Base-by-base conservation (phyloP, 2,329 filamentous ascomycete genomes). In the Aspergillus pseudoterreus region DNA sequence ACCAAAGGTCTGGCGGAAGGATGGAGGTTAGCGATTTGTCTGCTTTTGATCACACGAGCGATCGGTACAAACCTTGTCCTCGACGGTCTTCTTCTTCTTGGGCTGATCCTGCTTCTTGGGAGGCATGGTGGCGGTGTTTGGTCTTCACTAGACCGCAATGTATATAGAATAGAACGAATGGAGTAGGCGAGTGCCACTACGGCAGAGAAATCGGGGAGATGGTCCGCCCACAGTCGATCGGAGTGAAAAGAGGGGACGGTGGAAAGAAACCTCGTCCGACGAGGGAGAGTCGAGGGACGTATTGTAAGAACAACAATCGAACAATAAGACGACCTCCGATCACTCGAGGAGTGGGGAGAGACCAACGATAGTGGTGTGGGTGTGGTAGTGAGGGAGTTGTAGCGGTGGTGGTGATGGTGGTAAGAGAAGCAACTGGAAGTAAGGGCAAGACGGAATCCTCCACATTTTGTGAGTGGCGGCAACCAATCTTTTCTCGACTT, bases 1-100 rank as follows among this genome's bases (percentile, higher is more conserved):
- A 64, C 94, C 94, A 80, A 99, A 99, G 45, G 94, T 96, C 78
- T 80, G 53, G 36, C 39, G 33, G 42, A 10, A 52, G 45, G 41
- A 42, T 51, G 64, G 50, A 15, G 17, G 45, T 51, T 51, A 51
- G 50, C 39, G 14, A 47, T 39, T 22, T 41, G 36, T 49, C 12
- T 17, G 11, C 21, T 21, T 43, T 22, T 12, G 30, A 21, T 12
- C 11, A 14, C 3, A 15, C 38, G 49, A 14, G 39, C 44, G 21
- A 43, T 41, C 54, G 44, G 42, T 19, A 58, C 70, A 56, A 56
- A 78, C 77, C 75, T 92, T 94, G 79, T 99, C 94, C 57, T 94
- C 90, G 57, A 91, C 88, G 42, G 68, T 55, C 66, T 74, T 78
- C 65, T 76, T 73, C 68, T 78, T 76, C 65, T 77, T 78, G 41